A percentile compares a stretch with the other conserved stretches of the same genome.
Conservation (phyloP, 306 rosid genomes). For the Lathyrus oleraceus region DNA sequence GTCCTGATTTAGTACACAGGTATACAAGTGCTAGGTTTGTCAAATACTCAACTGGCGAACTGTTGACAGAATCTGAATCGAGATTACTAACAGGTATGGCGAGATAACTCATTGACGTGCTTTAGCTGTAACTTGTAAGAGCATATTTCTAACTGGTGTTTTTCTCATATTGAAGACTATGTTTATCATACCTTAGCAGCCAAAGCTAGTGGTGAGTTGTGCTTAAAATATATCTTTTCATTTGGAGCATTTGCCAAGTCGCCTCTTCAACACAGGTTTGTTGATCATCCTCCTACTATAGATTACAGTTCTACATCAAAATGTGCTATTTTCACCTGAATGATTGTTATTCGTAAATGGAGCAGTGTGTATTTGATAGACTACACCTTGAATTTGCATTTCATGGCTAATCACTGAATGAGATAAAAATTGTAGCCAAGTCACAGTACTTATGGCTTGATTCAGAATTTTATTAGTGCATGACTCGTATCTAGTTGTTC, state of each 20-base stretch:
- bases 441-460: conserved; percentile 8
- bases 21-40: conserved; percentile 82
- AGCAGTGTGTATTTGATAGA: not conserved
- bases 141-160: conserved; percentile 31
- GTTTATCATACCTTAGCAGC: conserved; percentile 89
- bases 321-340: not conserved
- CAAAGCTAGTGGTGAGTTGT: conserved; percentile 92
- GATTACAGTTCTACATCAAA: conserved; percentile 1
- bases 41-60: conserved; percentile 59
- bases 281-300: conserved; percentile 18
- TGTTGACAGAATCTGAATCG: conserved; percentile 68
- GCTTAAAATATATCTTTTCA: conserved; percentile 82
- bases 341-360: conserved; percentile 9
- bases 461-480: not conserved
- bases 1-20: conserved; percentile 71
- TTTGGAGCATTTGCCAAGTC: conserved; percentile 87
- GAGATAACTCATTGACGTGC: conserved; percentile 26
- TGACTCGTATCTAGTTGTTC: conserved; percentile 27
- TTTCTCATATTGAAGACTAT: conserved; percentile 66
- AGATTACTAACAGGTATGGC: conserved; percentile 69
- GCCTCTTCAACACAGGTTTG: conserved; percentile 87
- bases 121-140: conserved; percentile 7
- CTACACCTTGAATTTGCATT: not conserved
- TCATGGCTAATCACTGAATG: conserved; percentile 2
- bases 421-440: conserved; percentile 11